These are phyloP conservation scores for Brasilioporus rufonigricans DNA, from an alignment of 768 basidiomycete species.

Conservation along the genomic window DNA sequence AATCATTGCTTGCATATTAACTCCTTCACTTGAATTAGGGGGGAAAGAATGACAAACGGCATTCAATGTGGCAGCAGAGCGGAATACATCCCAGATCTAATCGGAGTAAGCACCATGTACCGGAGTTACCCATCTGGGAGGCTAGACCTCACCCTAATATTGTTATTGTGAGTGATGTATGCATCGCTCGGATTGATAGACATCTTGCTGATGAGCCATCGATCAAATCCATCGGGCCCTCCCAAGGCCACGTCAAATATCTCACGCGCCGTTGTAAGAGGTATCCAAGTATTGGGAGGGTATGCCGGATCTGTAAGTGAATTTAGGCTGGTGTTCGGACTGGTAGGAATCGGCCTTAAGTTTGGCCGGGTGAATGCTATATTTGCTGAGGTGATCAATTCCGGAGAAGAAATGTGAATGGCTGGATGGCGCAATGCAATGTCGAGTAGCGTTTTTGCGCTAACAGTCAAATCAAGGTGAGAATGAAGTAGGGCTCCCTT, in stretches of 20 bases:
- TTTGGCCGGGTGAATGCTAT: conserved; percentile 47
- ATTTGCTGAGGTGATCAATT: conserved; percentile 39
- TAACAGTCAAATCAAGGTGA: conserved; percentile 74
- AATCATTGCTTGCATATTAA: not conserved
- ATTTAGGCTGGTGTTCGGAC: conserved; percentile 16
- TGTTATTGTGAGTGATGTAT: conserved; percentile 70
- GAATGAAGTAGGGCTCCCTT: conserved; percentile 75
- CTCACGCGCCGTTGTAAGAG: conserved; percentile 50
- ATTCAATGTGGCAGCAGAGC: conserved; percentile 49
- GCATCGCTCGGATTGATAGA: conserved; percentile 71
- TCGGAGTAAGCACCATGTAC: not conserved
- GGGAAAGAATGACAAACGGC: conserved; percentile 36
- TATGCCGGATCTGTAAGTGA: conserved; percentile 42
- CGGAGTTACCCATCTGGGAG: not conserved
- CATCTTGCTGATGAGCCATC: conserved; percentile 57
- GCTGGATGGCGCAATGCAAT: conserved; percentile 55
- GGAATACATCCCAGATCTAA: conserved; percentile 79
- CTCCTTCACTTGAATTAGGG: not conserved
- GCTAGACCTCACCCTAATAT: conserved; percentile 48
- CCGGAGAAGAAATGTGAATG: conserved; percentile 55
- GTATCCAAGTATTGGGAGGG: conserved; percentile 49
- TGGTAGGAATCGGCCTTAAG: conserved; percentile 47
- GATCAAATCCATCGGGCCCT: conserved; percentile 65
- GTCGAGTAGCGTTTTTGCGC: conserved; percentile 47
- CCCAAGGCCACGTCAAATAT: conserved; percentile 51